Evolutionary conservation across 2,329 filamentous ascomycete genomes (phyloP), one percentile per base, ranked within the genome.

Genomic region (Paraphaeosphaeria sporulosa): DNA sequence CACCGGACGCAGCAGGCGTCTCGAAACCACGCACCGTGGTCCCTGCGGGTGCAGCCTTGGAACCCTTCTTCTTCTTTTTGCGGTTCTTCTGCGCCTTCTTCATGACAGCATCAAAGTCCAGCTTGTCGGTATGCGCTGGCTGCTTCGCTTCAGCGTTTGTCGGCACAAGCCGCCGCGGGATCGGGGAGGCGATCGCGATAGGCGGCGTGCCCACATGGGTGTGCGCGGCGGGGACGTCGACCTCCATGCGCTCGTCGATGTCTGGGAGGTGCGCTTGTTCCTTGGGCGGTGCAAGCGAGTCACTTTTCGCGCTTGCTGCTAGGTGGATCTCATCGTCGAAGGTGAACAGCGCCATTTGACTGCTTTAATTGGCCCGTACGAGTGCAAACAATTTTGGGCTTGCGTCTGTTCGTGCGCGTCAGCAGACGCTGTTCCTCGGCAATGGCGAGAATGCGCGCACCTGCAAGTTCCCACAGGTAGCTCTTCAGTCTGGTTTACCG

Each of bases 1-100:
- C 84, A 27, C 81, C 83, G 52, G 84, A 86, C 12, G 80, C 81
- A 27, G 80, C 74, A 0, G 83, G 82, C 12, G 83, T 84, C 59
- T 83, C 77, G 63, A 85, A 85, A 10, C 83, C 83, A 63, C 80
- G 79, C 54, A 83, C 79, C 49, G 73, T 71, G 62, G 64, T 75
- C 40, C 69, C 67, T 19, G 75, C 75, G 32, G 72, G 73, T 27
- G 73, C 70, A 50, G 63, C 59, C 59, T 75, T 75, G 62, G 68
- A 64, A 3, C 62, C 66, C 30, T 72, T 70, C 69, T 75, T 78
- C 62, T 75, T 77, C 62, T 75, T 77, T 54, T 72, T 76, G 60
- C 73, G 77, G 62, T 76, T 75, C 69, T 77, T 78, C 64, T 75
- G 69, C 9, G 72, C 71, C 67, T 77, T 78, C 62, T 75, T 76